These are phyloP conservation scores for Backusella australiensis DNA, from an alignment of 192 early-diverging fungal genomes.

Conservation along the genomic window DNA sequence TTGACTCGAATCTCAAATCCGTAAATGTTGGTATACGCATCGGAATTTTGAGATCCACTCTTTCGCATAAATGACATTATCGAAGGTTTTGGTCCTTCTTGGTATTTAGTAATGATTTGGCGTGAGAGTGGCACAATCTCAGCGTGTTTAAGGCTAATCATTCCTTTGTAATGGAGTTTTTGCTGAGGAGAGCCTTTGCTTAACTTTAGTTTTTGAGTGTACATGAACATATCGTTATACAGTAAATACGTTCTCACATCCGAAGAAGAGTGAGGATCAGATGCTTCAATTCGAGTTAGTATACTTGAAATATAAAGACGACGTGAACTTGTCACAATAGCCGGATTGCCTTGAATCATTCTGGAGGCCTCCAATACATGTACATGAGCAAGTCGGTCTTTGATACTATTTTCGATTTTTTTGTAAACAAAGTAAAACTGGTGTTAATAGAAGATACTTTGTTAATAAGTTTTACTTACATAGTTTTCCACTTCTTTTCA, in stretches of 20 bases:
- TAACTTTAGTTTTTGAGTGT: background rate
- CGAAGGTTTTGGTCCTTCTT: background rate
- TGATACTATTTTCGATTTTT: background rate
- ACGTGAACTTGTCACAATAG: background rate
- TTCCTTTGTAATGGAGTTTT: background rate
- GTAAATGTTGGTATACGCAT: background rate
- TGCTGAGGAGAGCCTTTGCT: background rate
- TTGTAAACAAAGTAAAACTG: background rate
- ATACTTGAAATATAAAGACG: background rate
- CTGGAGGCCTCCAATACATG: background rate
- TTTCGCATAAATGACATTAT: conserved; percentile 1
- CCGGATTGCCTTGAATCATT: background rate
- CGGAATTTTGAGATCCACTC: background rate
- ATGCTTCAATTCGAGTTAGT: background rate
- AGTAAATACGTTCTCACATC: background rate
- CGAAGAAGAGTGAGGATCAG: background rate
- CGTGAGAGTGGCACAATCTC: background rate
- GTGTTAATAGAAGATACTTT: background rate
- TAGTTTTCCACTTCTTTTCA: conserved; percentile 7
- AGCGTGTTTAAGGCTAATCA: background rate
- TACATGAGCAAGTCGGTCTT: background rate
- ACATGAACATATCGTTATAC: conserved; percentile 9
- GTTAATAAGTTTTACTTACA: background rate
- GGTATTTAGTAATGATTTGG: background rate
- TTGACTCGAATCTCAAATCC: background rate